Evolutionary conservation across 441 rosid species (phyloP).

Genomic region (Jatropha multifida): DNA sequence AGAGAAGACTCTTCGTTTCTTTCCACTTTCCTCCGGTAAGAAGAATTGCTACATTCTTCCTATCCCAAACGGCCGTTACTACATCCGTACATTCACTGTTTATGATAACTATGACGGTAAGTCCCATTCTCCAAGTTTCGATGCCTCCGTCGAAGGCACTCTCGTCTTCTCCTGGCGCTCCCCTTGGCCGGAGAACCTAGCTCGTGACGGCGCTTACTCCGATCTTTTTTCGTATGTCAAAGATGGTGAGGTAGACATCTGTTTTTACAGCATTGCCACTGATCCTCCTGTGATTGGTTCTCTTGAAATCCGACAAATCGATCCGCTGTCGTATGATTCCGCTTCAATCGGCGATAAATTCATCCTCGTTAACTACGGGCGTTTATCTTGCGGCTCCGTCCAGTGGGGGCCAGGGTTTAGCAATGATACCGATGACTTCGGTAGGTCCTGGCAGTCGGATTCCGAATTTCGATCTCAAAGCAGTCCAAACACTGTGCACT

Average conservation of each 20-base stretch:
- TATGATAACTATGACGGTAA: conserved; percentile 92
- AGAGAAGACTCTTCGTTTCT: conserved; percentile 80
- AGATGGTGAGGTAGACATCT: conserved; percentile 76
- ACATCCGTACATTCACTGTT: conserved; percentile 84
- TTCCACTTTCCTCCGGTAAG: conserved; percentile 91
- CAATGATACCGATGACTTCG: conserved; percentile 70
- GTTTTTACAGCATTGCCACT: conserved; percentile 94
- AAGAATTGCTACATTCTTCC: conserved; percentile 93
- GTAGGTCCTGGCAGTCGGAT: conserved; percentile 92
- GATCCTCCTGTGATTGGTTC: conserved; percentile 88
- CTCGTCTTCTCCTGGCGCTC: conserved; percentile 89
- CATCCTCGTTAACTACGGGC: conserved; percentile 79
- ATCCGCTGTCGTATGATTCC: conserved; percentile 64
- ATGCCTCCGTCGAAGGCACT: conserved; percentile 87
- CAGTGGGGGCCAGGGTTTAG: conserved; percentile 98
- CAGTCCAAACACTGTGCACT: conserved; percentile 24
- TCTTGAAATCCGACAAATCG: conserved; percentile 67
- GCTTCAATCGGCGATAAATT: conserved; percentile 39
- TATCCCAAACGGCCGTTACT: conserved; percentile 82
- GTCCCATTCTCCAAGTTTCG: conserved; percentile 83
- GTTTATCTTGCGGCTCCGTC: conserved; percentile 65
- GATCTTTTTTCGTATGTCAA: conserved; percentile 78
- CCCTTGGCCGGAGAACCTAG: conserved; percentile 66
- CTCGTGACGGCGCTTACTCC: conserved; percentile 85
- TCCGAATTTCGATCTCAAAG: conserved; percentile 29